A percentile compares a stretch with the other conserved stretches of the same genome.
phyloP scores from a whole-genome alignment of 2,329 filamentous ascomycete species.

The Myriosclerotinia scirpicola region DNA sequence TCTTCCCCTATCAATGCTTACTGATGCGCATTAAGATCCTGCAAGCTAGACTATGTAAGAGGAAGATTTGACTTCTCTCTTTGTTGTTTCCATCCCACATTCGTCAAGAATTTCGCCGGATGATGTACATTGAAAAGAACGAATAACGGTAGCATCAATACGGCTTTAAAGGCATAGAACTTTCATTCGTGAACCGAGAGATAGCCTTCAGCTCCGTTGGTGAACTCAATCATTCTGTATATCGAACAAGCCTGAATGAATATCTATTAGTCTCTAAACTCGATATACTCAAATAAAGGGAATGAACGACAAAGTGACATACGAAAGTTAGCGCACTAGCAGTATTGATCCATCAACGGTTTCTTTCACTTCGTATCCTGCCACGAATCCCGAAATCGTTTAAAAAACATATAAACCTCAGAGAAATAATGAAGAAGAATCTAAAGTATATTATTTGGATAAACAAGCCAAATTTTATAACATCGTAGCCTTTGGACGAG shows the following conservation, averaged over 20 bases:
- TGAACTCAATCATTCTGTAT: slow-evolving; percentile 53
- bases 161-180: slow-evolving; percentile 51
- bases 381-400: slow-evolving; percentile 29
- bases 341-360: slow-evolving; percentile 46
- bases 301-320: slow-evolving; percentile 28
- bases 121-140: slow-evolving; percentile 51
- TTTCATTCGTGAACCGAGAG: slow-evolving; percentile 52
- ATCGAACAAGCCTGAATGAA: slow-evolving; percentile 44
- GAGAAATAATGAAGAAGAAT: slow-evolving; percentile 46
- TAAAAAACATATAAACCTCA: slow-evolving; percentile 43
- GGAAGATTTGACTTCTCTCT: too few relatives aligned
- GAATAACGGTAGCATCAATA: slow-evolving; percentile 41
- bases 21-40: too few relatives aligned
- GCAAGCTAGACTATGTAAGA: too few relatives aligned
- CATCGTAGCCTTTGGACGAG: slow-evolving; percentile 44
- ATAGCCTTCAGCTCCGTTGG: slow-evolving; percentile 50
- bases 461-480: slow-evolving; percentile 46
- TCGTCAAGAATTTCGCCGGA: slow-evolving; percentile 44
- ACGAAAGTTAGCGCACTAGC: slow-evolving; percentile 50
- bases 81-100: slow-evolving; percentile 22
- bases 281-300: not conserved
- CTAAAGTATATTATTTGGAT: slow-evolving; percentile 46
- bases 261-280: not conserved
- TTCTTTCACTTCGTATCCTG: slow-evolving; percentile 44
- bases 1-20: too few relatives aligned